Conservation (phyloP, 176 grass and related monocot species). For the Thinopyrum elongatum region DNA sequence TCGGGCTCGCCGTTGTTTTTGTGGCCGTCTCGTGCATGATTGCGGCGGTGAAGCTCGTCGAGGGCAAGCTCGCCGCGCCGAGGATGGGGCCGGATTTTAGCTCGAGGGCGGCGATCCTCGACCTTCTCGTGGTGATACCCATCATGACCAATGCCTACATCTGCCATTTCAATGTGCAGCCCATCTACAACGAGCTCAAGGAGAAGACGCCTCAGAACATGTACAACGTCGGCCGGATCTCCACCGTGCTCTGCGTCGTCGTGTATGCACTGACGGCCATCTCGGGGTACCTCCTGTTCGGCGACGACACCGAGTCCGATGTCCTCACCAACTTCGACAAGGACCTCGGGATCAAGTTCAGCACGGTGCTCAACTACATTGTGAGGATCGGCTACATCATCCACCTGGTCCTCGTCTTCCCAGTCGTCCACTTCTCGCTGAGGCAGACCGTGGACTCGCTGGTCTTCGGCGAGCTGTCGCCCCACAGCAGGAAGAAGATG, state of each 20-base stretch:
- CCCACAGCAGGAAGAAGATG: constrained; percentile 63
- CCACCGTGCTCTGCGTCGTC: constrained; percentile 59
- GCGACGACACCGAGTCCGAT: constrained; percentile 79
- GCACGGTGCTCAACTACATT: constrained; percentile 80
- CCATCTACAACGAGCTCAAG: constrained; percentile 96
- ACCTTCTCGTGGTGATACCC: constrained; percentile 86
- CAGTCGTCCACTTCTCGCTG: constrained; percentile 94
- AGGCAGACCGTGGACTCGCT: constrained; percentile 86
- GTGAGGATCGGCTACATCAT: constrained; percentile 92
- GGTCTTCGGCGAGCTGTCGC: constrained; percentile 45
- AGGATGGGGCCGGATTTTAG: constrained; percentile 89
- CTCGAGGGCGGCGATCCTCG: constrained; percentile 61
- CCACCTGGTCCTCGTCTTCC: constrained; percentile 91
- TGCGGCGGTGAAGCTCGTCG: constrained; percentile 60
- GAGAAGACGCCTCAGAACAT: constrained; percentile 79
- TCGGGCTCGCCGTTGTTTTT: constrained; percentile 80
- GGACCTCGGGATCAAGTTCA: constrained; percentile 93
- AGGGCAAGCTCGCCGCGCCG: constrained; percentile 55
- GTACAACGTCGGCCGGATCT: constrained; percentile 77
- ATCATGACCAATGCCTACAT: constrained; percentile 97
- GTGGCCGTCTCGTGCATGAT: constrained; percentile 77
- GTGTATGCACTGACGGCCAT: constrained; percentile 78
- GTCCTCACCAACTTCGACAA: constrained; percentile 97
- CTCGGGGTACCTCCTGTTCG: constrained; percentile 86
- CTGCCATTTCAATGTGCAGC: constrained; percentile 95